Percentiles rank a stretch among this genome's conserved stretches.
These are phyloP conservation scores for Mortierella antarctica DNA, from an alignment of 192 early-diverging fungal species.

Conservation along the genomic window DNA sequence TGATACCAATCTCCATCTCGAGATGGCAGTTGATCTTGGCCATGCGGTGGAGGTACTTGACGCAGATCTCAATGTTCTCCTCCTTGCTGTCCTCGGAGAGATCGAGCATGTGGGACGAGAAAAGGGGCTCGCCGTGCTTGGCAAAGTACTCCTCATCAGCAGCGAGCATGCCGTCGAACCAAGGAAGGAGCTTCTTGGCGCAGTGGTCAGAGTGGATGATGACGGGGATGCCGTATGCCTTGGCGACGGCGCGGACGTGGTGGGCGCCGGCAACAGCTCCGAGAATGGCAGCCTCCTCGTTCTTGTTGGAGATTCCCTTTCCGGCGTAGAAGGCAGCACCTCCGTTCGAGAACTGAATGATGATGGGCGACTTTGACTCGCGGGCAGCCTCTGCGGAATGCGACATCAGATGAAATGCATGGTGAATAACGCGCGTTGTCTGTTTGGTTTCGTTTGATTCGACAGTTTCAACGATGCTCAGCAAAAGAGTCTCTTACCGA, in stretches of 20 bases:
- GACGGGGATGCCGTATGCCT: constrained; percentile 85
- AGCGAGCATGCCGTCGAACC: constrained; percentile 97
- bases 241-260: constrained; percentile 82
- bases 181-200: constrained; percentile 95
- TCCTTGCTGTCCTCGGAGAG: constrained; percentile 94
- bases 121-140: constrained; percentile 92
- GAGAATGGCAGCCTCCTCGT: constrained; percentile 89
- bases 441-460: background rate
- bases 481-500: constrained; percentile 51
- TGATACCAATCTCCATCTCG: constrained; percentile 99
- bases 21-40: constrained; percentile 86
- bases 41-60: constrained; percentile 94
- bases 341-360: constrained; percentile 97
- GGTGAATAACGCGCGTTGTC: background rate
- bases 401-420: background rate
- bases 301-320: constrained; percentile 91
- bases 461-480: background rate
- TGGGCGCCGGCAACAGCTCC: constrained; percentile 94
- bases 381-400: constrained; percentile 83
- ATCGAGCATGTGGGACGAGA: constrained; percentile 99
- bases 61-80: constrained; percentile 91
- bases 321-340: constrained; percentile 93
- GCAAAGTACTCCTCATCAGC: constrained; percentile 97
- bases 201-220: constrained; percentile 96
- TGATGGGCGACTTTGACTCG: constrained; percentile 91